Evolutionary conservation across 2,329 filamentous ascomycete genomes (phyloP).

Genomic region (Colletotrichum gigasporum): DNA sequence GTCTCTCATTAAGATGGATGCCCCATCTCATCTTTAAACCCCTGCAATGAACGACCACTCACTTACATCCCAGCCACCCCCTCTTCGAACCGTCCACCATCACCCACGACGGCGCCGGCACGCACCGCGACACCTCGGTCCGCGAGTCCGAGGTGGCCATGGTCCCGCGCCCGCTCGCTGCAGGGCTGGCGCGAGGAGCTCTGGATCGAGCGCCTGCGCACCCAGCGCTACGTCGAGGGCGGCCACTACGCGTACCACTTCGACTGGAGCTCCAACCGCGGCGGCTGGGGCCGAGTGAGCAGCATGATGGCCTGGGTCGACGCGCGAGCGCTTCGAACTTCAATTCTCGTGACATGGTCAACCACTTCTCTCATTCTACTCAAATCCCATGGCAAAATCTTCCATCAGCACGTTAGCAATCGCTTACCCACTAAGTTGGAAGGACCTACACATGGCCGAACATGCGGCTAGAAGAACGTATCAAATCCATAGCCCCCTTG

Average conservation of each 20-base stretch:
- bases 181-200: slow-evolving; percentile 64
- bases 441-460: no score
- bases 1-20: no score
- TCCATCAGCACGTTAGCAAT: no score
- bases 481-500: no score
- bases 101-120: slow-evolving; percentile 55
- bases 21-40: not conserved
- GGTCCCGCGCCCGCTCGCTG: slow-evolving; percentile 55
- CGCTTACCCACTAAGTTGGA: no score
- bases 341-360: no score
- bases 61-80: slow-evolving; percentile 47
- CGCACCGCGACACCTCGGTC: slow-evolving; percentile 52
- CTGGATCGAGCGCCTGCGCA: slow-evolving; percentile 62
- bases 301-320: slow-evolving; percentile 65
- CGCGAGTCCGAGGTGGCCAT: slow-evolving; percentile 64
- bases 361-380: no score
- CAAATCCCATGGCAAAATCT: no score
- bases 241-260: slow-evolving; percentile 65
- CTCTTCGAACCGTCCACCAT: slow-evolving; percentile 61
- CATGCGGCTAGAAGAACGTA: no score
- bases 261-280: slow-evolving; percentile 57
- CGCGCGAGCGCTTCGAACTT: no score
- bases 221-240: slow-evolving; percentile 56
- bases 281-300: slow-evolving; percentile 60
- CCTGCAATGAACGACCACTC: not conserved